phyloP scores from a whole-genome alignment of 1,284 basidiomycete genomes.

The Naganishia cerealis region DNA sequence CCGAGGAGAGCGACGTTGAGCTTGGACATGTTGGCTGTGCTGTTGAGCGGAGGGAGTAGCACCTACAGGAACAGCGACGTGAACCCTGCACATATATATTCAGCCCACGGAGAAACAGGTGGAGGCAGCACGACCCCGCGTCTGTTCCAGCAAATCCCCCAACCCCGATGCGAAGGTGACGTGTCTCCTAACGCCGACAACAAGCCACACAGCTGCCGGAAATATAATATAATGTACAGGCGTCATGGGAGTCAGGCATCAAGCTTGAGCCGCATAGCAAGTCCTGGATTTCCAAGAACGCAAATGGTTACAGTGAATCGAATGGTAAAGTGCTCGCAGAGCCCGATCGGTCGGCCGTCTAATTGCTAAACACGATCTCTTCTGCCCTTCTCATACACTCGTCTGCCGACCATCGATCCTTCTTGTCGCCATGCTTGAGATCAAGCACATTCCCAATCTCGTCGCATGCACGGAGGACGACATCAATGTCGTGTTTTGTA shows the following conservation, averaged over 20 bases:
- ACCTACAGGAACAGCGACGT: neutral
- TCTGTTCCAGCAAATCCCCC: neutral
- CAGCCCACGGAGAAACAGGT: neutral
- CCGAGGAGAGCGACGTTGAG: conserved; percentile 46
- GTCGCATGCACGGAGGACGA: conserved; percentile 80
- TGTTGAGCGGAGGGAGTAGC: neutral
- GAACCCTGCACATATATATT: neutral
- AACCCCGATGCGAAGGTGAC: neutral
- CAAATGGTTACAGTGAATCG: neutral
- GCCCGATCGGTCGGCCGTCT: neutral
- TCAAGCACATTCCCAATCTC: conserved; percentile 86
- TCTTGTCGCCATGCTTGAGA: conserved; percentile 70
- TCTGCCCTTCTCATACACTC: conserved; percentile 72
- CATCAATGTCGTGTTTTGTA: conserved; percentile 95
- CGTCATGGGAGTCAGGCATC: conserved; percentile 4
- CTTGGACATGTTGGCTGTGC: conserved; percentile 10
- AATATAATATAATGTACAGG: conserved; percentile 7
- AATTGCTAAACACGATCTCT: conserved; percentile 63
- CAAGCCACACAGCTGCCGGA: neutral
- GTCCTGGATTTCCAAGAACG: conserved; percentile 2
- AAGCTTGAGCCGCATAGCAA: conserved; percentile 4
- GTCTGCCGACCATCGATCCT: conserved; percentile 79
- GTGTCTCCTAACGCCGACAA: neutral
- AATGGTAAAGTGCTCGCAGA: neutral
- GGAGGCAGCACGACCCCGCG: neutral